These are phyloP conservation scores for Mesotaenium endlicherianum DNA, from an alignment of 139 green algal species.

Conservation along the genomic window DNA sequence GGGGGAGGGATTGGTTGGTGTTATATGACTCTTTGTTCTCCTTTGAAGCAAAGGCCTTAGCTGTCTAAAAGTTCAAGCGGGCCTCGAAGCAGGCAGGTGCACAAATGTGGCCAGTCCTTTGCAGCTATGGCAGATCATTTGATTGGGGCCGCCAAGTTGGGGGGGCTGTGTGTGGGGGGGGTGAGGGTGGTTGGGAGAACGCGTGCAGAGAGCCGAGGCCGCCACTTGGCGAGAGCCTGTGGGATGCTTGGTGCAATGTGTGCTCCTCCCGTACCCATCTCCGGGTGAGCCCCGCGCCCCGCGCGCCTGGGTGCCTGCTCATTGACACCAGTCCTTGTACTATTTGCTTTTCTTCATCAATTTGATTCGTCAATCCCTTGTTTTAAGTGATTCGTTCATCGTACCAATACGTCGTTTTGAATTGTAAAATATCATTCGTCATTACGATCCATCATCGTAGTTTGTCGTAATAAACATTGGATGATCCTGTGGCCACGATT, in stretches of 20 bases:
- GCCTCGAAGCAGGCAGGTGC: no score
- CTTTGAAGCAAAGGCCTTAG: no score
- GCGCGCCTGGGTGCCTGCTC: background rate
- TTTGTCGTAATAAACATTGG: background rate
- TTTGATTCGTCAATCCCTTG: background rate
- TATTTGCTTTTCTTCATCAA: background rate
- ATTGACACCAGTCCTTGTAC: background rate
- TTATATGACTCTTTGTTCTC: no score
- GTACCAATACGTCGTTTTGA: background rate
- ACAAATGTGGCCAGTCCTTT: no score
- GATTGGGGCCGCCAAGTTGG: no score
- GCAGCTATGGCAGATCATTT: no score
- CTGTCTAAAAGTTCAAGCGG: no score
- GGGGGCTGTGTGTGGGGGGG: no score
- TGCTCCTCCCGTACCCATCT: slow-evolving; percentile 18
- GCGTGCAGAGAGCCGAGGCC: background rate
- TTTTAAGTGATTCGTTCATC: background rate
- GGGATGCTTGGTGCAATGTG: slow-evolving; percentile 33
- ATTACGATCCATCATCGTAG: background rate
- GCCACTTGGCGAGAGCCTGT: slow-evolving; percentile 28
- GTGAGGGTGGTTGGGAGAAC: background rate
- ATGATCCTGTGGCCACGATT: no score
- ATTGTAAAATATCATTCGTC: background rate
- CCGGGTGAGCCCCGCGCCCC: slow-evolving; percentile 5
- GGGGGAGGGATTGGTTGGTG: no score